These are phyloP conservation scores for Bassia scoparia DNA, from an alignment of 148 eudicot species.

Conservation along the genomic window DNA sequence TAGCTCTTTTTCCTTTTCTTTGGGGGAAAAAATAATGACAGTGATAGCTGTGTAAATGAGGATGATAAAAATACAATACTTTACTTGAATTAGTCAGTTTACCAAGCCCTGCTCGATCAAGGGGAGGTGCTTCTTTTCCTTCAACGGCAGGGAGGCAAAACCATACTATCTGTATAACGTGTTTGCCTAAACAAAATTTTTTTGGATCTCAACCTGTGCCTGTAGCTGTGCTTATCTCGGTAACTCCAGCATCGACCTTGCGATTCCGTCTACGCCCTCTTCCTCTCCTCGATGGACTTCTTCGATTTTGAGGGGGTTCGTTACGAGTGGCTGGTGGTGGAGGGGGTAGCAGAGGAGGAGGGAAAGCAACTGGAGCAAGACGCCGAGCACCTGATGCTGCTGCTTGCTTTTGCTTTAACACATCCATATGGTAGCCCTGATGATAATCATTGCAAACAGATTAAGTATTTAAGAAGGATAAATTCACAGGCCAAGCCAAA, in stretches of 20 bases:
- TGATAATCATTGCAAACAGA: conserved; percentile 20
- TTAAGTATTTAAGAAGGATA: background rate
- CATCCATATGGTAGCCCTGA: conserved; percentile 86
- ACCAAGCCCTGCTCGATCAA: conserved; percentile 20
- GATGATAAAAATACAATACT: conserved; percentile 25
- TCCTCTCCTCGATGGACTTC: conserved; percentile 40
- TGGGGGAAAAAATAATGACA: conserved; percentile 20
- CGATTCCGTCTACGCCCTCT: conserved; percentile 66
- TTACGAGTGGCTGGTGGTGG: conserved; percentile 25
- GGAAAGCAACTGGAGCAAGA: conserved; percentile 14
- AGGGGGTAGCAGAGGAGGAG: conserved; percentile 18
- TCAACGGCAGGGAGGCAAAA: conserved; percentile 20
- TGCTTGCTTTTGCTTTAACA: conserved; percentile 56
- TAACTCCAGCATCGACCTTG: conserved; percentile 55
- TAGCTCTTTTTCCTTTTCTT: conserved; percentile 7
- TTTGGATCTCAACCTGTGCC: conserved; percentile 27
- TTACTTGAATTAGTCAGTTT: conserved; percentile 9
- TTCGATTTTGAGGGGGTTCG: conserved; percentile 31
- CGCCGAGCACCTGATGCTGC: conserved; percentile 37
- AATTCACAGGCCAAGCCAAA: background rate
- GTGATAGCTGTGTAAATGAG: conserved; percentile 24
- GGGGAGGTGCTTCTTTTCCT: background rate
- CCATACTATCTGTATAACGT: conserved; percentile 20
- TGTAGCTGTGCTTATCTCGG: conserved; percentile 15
- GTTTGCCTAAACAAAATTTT: conserved; percentile 18